Evolutionary conservation across 768 basidiomycete species (phyloP), one percentile per base, ranked within the genome.

Genomic region (Leucogyrophana mollusca): DNA sequence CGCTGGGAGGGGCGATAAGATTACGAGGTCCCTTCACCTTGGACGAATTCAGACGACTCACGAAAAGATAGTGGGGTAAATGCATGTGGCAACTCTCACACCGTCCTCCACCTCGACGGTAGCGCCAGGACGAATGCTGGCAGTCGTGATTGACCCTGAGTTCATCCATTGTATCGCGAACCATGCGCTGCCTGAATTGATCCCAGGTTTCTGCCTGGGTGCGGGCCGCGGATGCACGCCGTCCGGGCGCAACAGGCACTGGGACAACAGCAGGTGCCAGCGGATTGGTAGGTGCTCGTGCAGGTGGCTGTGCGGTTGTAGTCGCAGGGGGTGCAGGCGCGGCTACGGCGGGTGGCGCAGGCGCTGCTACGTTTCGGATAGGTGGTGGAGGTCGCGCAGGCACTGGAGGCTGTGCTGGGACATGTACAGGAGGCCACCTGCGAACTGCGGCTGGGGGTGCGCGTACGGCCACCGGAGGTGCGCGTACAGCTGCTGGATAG

Each of bases 101-200:
- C 9, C 21, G 40, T 4, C 73, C 76, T 0, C 67, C 70, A 0
- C 78, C 79, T 2, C 57, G 1, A 0, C 71, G 64, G 32, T 72
- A 71, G 20, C 53, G 60, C 80, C 82, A 84, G 0, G n/a, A 40
- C 37, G 61, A 63, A 3, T 72, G 65, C 9, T 49, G 14, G 46
- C 85, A 87, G 2, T 80, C 72, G 55, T 86, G 85, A 47, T 79
- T 73, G 4, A 66, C 61, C 8, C 79, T 62, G 33, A 86, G 63
- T 4, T 66, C 47, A 1, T 68, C 70, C 40, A 65, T 66, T 53
- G 57, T 65, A 34, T 62, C 54, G 10, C 33, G 54, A 2, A 75
- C 61, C 39, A 61, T 52, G 24, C 48, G 47, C 20, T 54, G 51
- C 23, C 58, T 54, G 40, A 8, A n/a, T n/a, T n/a, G 27, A 13